Evolutionary conservation across 192 early-diverging fungal genomes (phyloP).

Genomic region (Gryganskiella cystojenkinii): DNA sequence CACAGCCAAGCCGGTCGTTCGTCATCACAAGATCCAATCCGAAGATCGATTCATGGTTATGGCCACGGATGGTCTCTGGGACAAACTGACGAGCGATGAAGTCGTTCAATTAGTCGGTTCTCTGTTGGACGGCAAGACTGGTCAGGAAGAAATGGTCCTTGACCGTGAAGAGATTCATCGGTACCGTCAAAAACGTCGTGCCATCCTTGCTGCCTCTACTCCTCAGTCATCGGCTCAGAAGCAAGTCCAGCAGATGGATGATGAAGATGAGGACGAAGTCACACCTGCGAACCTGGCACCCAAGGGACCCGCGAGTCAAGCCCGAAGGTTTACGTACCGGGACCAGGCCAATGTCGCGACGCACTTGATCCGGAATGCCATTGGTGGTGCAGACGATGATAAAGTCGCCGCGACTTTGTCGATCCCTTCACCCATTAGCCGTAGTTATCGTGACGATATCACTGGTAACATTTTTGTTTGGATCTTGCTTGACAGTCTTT

Average conservation of each 20-base stretch:
- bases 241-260: slow-evolving; percentile 4
- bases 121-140: slow-evolving; percentile 52
- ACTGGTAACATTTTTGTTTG: slow-evolving; percentile 54
- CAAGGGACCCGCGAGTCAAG: slow-evolving; percentile 19
- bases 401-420: slow-evolving; percentile 70
- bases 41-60: slow-evolving; percentile 81
- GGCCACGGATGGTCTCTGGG: slow-evolving; percentile 88
- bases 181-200: slow-evolving; percentile 6
- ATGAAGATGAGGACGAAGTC: slow-evolving; percentile 28
- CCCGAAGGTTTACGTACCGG: slow-evolving; percentile 39
- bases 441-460: slow-evolving; percentile 85
- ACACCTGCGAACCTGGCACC: slow-evolving; percentile 17
- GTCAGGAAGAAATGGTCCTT: slow-evolving; percentile 30
- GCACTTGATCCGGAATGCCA: slow-evolving; percentile 75
- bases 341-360: slow-evolving; percentile 75
- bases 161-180: slow-evolving; percentile 21
- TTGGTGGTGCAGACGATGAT: slow-evolving; percentile 70
- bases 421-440: slow-evolving; percentile 71
- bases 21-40: slow-evolving; percentile 64
- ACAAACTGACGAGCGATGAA: slow-evolving; percentile 75
- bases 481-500: not conserved
- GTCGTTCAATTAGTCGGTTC: slow-evolving; percentile 59
- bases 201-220: not conserved
- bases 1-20: slow-evolving; percentile 78
- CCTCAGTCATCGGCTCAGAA: not conserved